A percentile compares a stretch with the other conserved stretches of the same genome.
These are phyloP conservation scores for Mycena belliarum DNA, from an alignment of 768 basidiomycete genomes.

Conservation along the genomic window DNA sequence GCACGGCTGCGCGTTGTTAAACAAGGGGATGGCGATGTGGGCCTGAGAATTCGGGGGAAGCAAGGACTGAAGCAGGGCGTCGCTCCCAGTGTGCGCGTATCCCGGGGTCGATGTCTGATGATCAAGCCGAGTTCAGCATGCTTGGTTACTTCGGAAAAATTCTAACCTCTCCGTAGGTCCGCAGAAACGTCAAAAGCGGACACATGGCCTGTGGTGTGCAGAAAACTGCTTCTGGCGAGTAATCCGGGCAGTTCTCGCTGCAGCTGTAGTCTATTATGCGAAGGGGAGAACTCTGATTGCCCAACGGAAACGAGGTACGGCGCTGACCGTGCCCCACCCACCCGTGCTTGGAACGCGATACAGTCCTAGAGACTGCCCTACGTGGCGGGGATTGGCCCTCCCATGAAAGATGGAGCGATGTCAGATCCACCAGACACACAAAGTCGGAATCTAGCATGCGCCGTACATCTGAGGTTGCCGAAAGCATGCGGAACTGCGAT, in stretches of 20 bases:
- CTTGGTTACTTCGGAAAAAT: background rate
- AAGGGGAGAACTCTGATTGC: background rate
- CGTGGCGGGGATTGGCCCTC: background rate
- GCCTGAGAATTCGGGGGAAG: slow-evolving; percentile 1
- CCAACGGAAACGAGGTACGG: background rate
- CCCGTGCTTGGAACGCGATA: slow-evolving; percentile 3
- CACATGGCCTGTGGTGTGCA: background rate
- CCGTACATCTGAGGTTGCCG: background rate
- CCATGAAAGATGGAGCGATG: slow-evolving; percentile 5
- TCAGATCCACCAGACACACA: slow-evolving; percentile 5
- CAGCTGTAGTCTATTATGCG: slow-evolving; percentile 8
- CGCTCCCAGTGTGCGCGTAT: background rate
- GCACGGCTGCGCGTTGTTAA: slow-evolving; percentile 6
- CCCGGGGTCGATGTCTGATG: background rate
- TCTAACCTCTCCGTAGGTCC: background rate
- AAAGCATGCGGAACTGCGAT: background rate
- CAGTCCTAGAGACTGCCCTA: background rate
- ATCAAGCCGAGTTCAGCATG: background rate
- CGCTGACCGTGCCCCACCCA: slow-evolving; percentile 2
- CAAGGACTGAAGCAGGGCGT: background rate
- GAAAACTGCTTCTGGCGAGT: background rate
- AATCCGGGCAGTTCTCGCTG: background rate
- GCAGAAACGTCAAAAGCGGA: background rate
- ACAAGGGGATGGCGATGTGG: slow-evolving; percentile 7
- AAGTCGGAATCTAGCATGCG: slow-evolving; percentile 12